Base-by-base conservation (phyloP, 805 yeast genomes). In the Ogataea philodendri region DNA sequence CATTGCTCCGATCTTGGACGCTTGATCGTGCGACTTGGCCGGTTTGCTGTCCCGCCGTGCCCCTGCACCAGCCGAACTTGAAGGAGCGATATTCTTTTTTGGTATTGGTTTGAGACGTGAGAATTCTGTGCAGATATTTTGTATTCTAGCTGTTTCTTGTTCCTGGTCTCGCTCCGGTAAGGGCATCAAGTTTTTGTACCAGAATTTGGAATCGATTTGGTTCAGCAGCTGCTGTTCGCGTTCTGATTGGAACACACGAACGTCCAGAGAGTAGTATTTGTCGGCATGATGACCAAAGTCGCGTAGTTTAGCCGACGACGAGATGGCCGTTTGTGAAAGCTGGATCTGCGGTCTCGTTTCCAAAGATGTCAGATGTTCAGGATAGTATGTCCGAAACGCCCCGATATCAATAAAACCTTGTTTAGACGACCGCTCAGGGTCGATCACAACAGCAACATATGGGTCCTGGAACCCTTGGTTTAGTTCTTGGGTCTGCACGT, bases 401-500 rank as follows among this genome's bases (percentile, higher is more conserved):
- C 96, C 96, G 37, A 88, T 83, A 30, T 84, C 93, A 9, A 88
- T 80, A 40, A 67, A 70, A 0, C 82, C 82, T 32, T 81, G 76
- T 9, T 70, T 60, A 4, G 66, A 53, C 1, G 90, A 79, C 51
- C 78, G 76, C 32, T 76, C 71, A 0, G 96, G 96, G 60, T 88
- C 97, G 33, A 89, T 72, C 6, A 88, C 96, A 19, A 88, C 66
- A 0, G 96, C 96, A 39, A 88, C 66, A 54, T 84, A 88, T 1
- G 97, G 97, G 51, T 88, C 97, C 57, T 88, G 96, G 54, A 79
- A 87, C 39, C 74, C 77, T 60, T 88, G 97, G 51, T 89, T 87
- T 54, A 87, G 70, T 15, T 68, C 60, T 56, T 90, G 97, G 0
- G 97, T 90, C 28, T 84, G 80, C 21, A 93, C 95, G 60, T 90